Evolutionary conservation across 202 grass and related monocot species (phyloP).

Genomic region (Zoysia matrella): DNA sequence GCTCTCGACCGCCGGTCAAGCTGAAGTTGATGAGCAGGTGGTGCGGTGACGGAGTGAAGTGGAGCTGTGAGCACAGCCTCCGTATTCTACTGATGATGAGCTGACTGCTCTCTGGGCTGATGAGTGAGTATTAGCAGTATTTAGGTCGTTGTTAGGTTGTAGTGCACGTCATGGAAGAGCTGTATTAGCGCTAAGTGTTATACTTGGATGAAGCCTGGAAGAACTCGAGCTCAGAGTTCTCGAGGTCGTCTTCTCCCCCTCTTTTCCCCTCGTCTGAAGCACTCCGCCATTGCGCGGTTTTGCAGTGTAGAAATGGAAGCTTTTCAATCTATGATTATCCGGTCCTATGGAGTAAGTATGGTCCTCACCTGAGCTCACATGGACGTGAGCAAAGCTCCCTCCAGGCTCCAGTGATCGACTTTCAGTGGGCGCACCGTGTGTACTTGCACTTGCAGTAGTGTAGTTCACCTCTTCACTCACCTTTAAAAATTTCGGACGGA

Average conservation of each 20-base stretch:
- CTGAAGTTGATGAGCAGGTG: neutral
- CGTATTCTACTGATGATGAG: neutral
- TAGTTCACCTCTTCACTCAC: neutral
- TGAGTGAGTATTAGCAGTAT: neutral
- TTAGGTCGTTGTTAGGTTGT: neutral
- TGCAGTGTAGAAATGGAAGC: neutral
- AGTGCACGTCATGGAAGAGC: slow-evolving; percentile 20
- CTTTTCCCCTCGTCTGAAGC: neutral
- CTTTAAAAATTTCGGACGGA: neutral
- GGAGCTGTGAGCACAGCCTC: neutral
- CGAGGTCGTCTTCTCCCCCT: neutral
- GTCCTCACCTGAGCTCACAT: slow-evolving; percentile 38
- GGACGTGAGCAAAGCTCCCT: neutral
- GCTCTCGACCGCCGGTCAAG: neutral
- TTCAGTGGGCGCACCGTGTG: neutral
- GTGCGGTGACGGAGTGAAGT: neutral
- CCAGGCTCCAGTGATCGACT: neutral
- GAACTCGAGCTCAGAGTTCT: slow-evolving; percentile 41
- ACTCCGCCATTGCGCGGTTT: neutral
- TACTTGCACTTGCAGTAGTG: neutral
- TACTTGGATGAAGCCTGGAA: neutral
- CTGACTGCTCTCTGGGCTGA: no score
- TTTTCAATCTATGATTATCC: no score
- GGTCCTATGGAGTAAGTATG: neutral
- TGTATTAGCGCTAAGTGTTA: slow-evolving; percentile 32